Base-by-base conservation (phyloP, 805 yeast species). In the Saturnispora zaruensis region DNA sequence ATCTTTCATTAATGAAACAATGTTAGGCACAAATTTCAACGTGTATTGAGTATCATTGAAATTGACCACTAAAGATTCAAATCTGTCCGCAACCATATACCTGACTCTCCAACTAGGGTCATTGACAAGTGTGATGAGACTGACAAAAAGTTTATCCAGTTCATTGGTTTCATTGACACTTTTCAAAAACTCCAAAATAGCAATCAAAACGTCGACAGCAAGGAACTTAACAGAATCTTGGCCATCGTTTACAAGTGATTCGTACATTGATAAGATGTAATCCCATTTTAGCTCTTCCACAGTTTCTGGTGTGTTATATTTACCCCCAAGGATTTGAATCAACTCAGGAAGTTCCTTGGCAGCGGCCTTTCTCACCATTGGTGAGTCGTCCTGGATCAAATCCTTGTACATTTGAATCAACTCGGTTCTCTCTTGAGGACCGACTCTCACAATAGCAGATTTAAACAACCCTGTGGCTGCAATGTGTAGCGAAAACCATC, bases 31-130 rank as follows among this genome's bases (percentile, higher is more conserved):
- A 54, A 84, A 74, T 37, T 74, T 75, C 60, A 82, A 72, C 55
- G 81, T 83, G 28, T 73, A 69, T 37, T 76, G 78, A 45, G 78
- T 74, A 53, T 75, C 72, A 57, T 74, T 72, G 61, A 90, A 82
- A 56, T 79, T 81, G 16, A 69, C 58, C 2, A 95, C 87, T 53
- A 93, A 76, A 54, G 74, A 72, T 58, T 82, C 87, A 62, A 89
- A 90, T 59, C 89, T 77, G 65, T 91, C 97, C n/a, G 97, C 96
- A 32, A 96, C 95, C 82, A 93, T 89, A 69, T 91, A 93, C 62
- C 99, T 82, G 51, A 93, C 98, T 67, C 99, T 82, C 99, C 99
- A 93, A 62, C 95, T 84, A 67, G 87, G 88, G 70, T 93, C 99
- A 55, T 75, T 78, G 51, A 87, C 82, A 57, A 93, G 74, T 55